Conservation (phyloP, 805 yeast genomes). For the Blastobotrys terrestris region DNA sequence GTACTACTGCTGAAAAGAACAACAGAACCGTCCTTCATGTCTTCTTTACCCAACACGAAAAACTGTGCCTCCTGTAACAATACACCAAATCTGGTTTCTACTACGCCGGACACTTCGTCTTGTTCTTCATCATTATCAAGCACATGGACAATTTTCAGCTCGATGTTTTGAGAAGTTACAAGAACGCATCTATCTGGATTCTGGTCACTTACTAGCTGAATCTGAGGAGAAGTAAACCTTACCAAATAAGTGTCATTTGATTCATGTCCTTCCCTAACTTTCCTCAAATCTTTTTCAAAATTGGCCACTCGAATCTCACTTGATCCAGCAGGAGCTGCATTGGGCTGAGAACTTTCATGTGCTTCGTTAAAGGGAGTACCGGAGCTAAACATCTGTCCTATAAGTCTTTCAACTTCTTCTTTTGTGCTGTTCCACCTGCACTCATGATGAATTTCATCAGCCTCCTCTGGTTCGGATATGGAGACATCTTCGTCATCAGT, state of each 20-base stretch:
- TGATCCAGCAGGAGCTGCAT: slow-evolving; percentile 1
- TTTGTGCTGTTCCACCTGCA: background rate
- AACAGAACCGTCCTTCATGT: slow-evolving; percentile 37
- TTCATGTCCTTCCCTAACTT: slow-evolving; percentile 31
- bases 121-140: slow-evolving; percentile 39
- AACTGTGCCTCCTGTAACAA: slow-evolving; percentile 65
- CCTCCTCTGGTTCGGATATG: background rate
- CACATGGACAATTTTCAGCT: slow-evolving; percentile 61
- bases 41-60: slow-evolving; percentile 54
- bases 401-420: slow-evolving; percentile 11
- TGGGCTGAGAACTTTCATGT: background rate
- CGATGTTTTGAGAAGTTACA: slow-evolving; percentile 68
- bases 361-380: background rate
- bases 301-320: slow-evolving; percentile 16
- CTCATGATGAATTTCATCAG: background rate
- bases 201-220: slow-evolving; percentile 55
- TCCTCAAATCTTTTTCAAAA: slow-evolving; percentile 49
- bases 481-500: slow-evolving; percentile 8
- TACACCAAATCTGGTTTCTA: slow-evolving; percentile 66
- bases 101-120: slow-evolving; percentile 39
- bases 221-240: slow-evolving; percentile 72
- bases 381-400: slow-evolving; percentile 3
- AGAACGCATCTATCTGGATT: slow-evolving; percentile 55
- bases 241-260: slow-evolving; percentile 51
- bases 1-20: slow-evolving; percentile 41